These are phyloP conservation scores for Zopfia rhizophila DNA, from an alignment of 2,329 filamentous ascomycete genomes.

Conservation along the genomic window DNA sequence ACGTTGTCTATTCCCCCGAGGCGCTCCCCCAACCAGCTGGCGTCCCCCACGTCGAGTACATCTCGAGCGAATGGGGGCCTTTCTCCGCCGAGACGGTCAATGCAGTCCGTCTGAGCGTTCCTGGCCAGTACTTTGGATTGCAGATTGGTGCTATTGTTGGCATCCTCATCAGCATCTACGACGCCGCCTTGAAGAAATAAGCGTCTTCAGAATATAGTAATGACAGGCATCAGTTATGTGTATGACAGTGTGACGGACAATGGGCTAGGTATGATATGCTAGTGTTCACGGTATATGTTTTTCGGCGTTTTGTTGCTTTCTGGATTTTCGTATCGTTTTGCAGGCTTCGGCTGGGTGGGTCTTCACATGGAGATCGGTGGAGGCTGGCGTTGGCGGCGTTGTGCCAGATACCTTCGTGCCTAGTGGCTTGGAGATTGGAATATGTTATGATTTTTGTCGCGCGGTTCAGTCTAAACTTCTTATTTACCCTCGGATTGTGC, in stretches of 20 bases:
- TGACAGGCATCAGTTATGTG: neutral
- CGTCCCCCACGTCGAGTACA: constrained; percentile 62
- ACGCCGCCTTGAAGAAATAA: constrained; percentile 74
- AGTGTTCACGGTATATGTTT: constrained; percentile 1
- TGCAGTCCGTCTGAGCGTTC: constrained; percentile 73
- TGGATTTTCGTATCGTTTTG: constrained; percentile 1
- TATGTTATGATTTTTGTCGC: no score
- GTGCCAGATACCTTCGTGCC: constrained; percentile 23
- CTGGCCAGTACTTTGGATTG: constrained; percentile 76
- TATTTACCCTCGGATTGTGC: no score
- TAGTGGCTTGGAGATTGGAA: constrained; percentile 11
- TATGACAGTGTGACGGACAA: neutral
- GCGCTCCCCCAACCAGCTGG: constrained; percentile 51
- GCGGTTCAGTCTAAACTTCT: no score
- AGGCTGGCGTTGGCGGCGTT: constrained; percentile 33
- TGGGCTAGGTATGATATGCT: neutral
- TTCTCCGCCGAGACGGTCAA: constrained; percentile 69
- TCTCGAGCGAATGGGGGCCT: constrained; percentile 58
- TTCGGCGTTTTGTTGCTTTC: neutral
- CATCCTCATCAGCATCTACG: constrained; percentile 76
- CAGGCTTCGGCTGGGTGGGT: constrained; percentile 2
- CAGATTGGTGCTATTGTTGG: constrained; percentile 76
- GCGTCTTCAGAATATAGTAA: neutral
- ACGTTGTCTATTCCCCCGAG: constrained; percentile 77
- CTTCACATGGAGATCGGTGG: constrained; percentile 10